Percentiles rank a stretch among this genome's conserved stretches.
These are phyloP conservation scores for Aspergillus terreus DNA, from an alignment of 2,329 filamentous ascomycete species.

Conservation along the genomic window DNA sequence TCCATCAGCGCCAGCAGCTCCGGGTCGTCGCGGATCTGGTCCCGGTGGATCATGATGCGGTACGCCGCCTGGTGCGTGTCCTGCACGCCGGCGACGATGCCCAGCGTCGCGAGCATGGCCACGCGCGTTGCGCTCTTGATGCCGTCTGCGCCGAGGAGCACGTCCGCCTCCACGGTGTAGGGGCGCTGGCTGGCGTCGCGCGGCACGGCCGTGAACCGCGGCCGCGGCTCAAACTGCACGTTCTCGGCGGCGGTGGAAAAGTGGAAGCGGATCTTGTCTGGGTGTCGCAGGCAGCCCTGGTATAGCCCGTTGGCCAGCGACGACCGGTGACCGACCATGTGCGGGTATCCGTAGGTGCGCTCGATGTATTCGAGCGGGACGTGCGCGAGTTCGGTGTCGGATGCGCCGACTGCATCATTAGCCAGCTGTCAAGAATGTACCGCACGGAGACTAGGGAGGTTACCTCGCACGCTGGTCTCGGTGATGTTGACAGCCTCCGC, in stretches of 20 bases:
- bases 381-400: constrained; percentile 65
- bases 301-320: constrained; percentile 68
- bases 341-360: constrained; percentile 67
- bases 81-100: constrained; percentile 38
- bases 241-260: constrained; percentile 57
- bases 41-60: constrained; percentile 50
- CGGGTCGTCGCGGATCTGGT: constrained; percentile 44
- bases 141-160: constrained; percentile 53
- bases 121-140: constrained; percentile 49
- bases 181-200: constrained; percentile 48
- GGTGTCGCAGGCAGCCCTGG: constrained; percentile 63
- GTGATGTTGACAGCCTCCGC: constrained; percentile 67
- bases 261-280: constrained; percentile 61
- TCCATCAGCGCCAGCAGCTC: constrained; percentile 56
- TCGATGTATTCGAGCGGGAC: constrained; percentile 67
- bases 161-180: constrained; percentile 49
- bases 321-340: constrained; percentile 75
- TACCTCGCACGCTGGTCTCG: constrained; percentile 69
- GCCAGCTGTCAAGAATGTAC: too few relatives aligned
- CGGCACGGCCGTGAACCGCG: constrained; percentile 58
- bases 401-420: constrained; percentile 55
- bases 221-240: constrained; percentile 58
- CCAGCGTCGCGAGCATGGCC: constrained; percentile 39
- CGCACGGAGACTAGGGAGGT: too few relatives aligned
- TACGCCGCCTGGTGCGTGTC: constrained; percentile 54